Evolutionary conservation across 2,329 filamentous ascomycete species (phyloP), one percentile per base, ranked within the genome.

Genomic region (Epichloe bromicola): DNA sequence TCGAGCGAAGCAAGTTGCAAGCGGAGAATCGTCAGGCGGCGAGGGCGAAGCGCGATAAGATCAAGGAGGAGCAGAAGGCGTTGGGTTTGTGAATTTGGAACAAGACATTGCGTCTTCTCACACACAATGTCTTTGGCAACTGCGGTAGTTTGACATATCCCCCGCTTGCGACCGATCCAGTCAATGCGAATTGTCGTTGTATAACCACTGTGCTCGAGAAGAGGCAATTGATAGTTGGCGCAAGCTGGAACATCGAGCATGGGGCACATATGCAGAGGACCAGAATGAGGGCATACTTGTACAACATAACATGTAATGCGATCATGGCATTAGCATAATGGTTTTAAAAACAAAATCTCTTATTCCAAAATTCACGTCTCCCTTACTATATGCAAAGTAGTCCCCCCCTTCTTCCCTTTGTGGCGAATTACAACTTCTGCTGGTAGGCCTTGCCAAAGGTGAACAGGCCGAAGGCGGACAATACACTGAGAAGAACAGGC

Each of bases 1-100:
- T 78, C 38, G 88, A 95, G 67, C 80, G 93, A 62, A 71, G 83
- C 48, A 87, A 89, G 66, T 82, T 84, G 51, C 90, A 90, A 49
- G 80, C 79, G 57, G 72, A 74, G 59, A 97, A 98, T 65, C 80
- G 60, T 78, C 86, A 65, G 66, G 74, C 58, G 76, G 88, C 55
- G 78, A 79, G 67, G 70, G 78, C 67, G 84, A 90, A 74, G 75
- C 85, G 64, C 40, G 77, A 83, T 57, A 78, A 81, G 64, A 81
- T 95, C 59, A 80, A 88, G 71, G 78, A 81, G 53, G 65, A 79
- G 79, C 58, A 97, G 85, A 87, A 65, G 51, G 67, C 67, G 51
- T 55, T 69, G 37, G 67, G 67, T 1, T 60, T 72, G 5, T 71
- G 54, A 63, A 63, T 39, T 11, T 11, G 30, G 1, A 11, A 30